phyloP scores from a whole-genome alignment of 1,284 basidiomycete genomes.

The Microbotryum intermedium region DNA sequence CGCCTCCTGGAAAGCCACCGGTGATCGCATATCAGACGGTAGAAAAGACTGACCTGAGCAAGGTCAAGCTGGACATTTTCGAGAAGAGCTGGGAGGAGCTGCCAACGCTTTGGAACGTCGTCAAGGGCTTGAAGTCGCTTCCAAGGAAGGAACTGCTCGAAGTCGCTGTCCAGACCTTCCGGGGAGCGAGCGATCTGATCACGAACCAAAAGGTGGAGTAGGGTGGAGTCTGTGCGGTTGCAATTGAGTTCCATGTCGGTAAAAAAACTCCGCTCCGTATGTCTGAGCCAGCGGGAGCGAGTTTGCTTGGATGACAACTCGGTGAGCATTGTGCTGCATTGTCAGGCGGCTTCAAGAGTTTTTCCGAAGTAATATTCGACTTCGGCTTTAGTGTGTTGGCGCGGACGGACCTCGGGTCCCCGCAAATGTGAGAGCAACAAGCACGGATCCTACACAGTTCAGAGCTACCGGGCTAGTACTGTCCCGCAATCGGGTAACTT shows the following conservation, averaged over 20 bases:
- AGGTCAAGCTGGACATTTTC: conserved; percentile 15
- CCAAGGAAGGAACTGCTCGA: conserved; percentile 11
- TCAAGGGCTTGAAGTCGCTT: conserved; percentile 21
- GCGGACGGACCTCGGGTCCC: too few relatives aligned
- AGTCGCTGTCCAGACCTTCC: conserved; percentile 12
- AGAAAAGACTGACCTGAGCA: conserved; percentile 2
- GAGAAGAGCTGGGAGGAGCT: conserved; percentile 20
- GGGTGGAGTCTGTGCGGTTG: neutral
- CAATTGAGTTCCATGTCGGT: neutral
- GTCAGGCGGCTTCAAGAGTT: too few relatives aligned
- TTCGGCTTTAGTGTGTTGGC: too few relatives aligned
- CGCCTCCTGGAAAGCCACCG: conserved; percentile 11
- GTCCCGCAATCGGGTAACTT: too few relatives aligned
- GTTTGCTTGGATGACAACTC: too few relatives aligned
- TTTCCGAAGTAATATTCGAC: too few relatives aligned
- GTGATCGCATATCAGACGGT: conserved; percentile 9
- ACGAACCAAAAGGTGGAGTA: conserved; percentile 10
- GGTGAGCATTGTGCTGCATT: too few relatives aligned
- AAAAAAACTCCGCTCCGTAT: too few relatives aligned
- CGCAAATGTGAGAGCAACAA: too few relatives aligned
- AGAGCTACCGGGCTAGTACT: too few relatives aligned
- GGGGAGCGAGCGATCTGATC: conserved; percentile 12
- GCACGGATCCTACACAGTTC: too few relatives aligned
- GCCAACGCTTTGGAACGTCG: conserved; percentile 29
- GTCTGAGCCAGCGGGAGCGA: too few relatives aligned